Conservation (phyloP, 164 flowering plant species). For the Dillenia turbinata region DNA sequence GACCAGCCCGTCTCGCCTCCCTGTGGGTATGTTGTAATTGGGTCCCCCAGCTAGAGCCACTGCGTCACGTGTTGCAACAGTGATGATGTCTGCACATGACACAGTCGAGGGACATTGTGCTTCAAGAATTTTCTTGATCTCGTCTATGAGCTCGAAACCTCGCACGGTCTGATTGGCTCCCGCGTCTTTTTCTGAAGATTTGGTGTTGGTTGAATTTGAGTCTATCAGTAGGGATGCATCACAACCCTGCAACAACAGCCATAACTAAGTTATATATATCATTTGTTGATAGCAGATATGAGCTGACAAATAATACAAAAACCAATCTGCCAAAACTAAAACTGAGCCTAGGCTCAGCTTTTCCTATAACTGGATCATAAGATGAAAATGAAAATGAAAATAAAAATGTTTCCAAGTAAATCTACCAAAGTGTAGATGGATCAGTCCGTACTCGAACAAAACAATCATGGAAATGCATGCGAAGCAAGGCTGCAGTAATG, state of each 20-base stretch:
- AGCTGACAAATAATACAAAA: no score
- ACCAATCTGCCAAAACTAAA: no score
- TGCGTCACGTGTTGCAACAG: conserved; percentile 1
- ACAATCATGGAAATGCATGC: conserved; percentile 46
- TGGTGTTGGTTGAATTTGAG: conserved; percentile 4
- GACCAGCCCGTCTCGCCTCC: conserved; percentile 1
- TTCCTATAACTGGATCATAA: background rate
- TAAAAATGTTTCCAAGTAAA: no score
- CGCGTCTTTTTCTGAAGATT: conserved; percentile 13
- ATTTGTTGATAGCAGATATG: no score
- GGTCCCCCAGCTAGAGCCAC: conserved; percentile 4
- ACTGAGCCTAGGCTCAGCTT: no score
- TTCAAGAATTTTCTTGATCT: conserved; percentile 10
- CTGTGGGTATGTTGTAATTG: background rate
- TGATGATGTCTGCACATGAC: conserved; percentile 13
- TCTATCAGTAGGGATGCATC: conserved; percentile 21
- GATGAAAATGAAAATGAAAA: background rate
- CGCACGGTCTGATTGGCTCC: conserved; percentile 19
- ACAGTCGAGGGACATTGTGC: conserved; percentile 14
- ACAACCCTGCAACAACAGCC: conserved; percentile 13
- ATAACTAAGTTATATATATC: background rate
- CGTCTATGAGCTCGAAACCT: conserved; percentile 19
- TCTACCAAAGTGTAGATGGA: no score
- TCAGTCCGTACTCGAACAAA: conserved; percentile 28
- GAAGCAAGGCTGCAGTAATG: conserved; percentile 31